Base-by-base conservation (phyloP, 2,329 filamentous ascomycete genomes). In the Huntiella omanensis region DNA sequence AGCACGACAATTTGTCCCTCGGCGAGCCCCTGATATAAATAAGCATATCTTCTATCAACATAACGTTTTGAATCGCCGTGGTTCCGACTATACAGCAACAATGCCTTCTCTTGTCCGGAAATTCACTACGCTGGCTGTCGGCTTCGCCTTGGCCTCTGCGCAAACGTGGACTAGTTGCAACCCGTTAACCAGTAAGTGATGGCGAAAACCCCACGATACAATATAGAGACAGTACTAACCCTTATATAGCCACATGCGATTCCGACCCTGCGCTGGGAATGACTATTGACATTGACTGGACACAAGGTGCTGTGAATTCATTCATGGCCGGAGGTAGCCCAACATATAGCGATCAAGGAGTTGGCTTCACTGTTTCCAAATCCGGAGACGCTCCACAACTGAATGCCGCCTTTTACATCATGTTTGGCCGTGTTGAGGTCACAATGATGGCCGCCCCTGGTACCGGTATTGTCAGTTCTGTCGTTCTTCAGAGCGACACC, bases 381-480 rank as follows among this genome's bases (percentile, higher is more conserved):
- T 70, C 77, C 43, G 87, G 88, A 48, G 84, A 98, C 58, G 75
- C 85, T 3, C 91, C 91, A 0, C 81, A 88, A 60, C 74, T 98
- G 51, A 72, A 73, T 53, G 93, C 86, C 51, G 75, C 91, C 56
- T 96, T 93, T 74, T 96, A 95, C 69, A 94, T 98, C 66, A 96
- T 98, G 91, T 98, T 95, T 60, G 91, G 91, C 54, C 82, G 80
- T 52, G 83, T 95, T 57, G 82, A 93, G 53, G 75, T 87, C 54
- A 79, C 75, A 32, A 71, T 95, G 67, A 87, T 88, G 63, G 77
- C 84, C 19, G 86, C 91, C 7, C 80, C 86, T 0, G 91, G 91
- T 5, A 77, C 75, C 7, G 91, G 91, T 50, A 95, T 98, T 55
- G 87, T 98, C 53, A 94, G 84, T 61, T 91, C 85, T 40, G 72